These are phyloP conservation scores for Euphorbia corollata DNA, from an alignment of 441 rosid genomes.

Conservation along the genomic window DNA sequence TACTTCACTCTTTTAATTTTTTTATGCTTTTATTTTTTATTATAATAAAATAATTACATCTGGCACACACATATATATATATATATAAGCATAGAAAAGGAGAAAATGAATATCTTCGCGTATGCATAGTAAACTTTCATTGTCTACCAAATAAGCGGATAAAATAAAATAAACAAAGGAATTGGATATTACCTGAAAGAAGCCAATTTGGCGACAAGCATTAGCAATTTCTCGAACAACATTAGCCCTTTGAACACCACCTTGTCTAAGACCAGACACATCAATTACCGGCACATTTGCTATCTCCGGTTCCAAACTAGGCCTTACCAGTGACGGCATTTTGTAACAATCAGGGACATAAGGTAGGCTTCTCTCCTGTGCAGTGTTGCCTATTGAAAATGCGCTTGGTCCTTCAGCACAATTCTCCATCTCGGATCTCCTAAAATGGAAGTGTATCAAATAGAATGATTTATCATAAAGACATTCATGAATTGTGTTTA, in stretches of 20 bases:
- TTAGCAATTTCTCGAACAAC: constrained; percentile 33
- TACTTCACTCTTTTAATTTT: too few relatives aligned
- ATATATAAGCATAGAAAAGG: too few relatives aligned
- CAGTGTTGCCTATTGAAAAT: constrained; percentile 35
- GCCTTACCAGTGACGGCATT: constrained; percentile 24
- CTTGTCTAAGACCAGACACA: constrained; percentile 29
- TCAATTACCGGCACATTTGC: constrained; percentile 41
- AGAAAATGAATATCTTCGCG: too few relatives aligned
- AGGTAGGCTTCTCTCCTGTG: constrained; percentile 39
- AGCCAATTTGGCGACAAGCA: constrained; percentile 44
- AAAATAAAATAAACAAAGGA: background rate
- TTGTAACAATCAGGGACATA: constrained; percentile 34
- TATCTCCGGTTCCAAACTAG: constrained; percentile 19
- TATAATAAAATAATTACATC: too few relatives aligned
- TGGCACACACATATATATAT: too few relatives aligned
- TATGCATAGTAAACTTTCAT: too few relatives aligned
- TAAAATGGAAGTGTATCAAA: too few relatives aligned
- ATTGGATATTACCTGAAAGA: constrained; percentile 41
- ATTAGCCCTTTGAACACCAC: constrained; percentile 23
- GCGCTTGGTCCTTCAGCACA: constrained; percentile 18
- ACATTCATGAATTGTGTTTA: background rate
- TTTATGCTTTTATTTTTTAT: too few relatives aligned
- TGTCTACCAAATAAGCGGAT: too few relatives aligned
- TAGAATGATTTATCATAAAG: background rate
- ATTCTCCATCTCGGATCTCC: constrained; percentile 23